Conservation (phyloP, 2,329 filamentous ascomycete genomes). For the Arthrinium phaeospermum region DNA sequence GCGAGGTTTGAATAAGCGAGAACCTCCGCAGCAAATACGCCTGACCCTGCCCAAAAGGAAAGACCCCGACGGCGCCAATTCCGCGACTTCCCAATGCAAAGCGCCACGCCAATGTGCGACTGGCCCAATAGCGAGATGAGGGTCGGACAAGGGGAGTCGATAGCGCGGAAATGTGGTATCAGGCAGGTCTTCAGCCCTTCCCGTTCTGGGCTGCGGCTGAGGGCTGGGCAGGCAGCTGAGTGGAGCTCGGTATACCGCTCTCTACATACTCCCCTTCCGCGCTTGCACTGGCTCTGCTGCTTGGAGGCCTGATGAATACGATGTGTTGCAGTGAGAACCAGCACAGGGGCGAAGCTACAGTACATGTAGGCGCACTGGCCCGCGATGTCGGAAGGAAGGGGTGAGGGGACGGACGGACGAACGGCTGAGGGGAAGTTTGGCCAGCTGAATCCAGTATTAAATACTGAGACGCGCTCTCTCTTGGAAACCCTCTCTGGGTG, state of each 20-base stretch:
- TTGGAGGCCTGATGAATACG: not conserved
- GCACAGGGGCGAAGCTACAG: not conserved
- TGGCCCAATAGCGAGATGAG: slow-evolving; percentile 4
- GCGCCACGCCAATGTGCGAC: not conserved
- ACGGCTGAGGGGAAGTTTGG: not conserved
- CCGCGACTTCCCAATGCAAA: not conserved
- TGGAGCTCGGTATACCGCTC: not conserved
- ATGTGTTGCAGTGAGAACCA: not conserved
- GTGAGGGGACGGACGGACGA: not conserved
- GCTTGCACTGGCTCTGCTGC: not conserved
- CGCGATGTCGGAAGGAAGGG: not conserved
- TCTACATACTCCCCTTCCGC: not conserved
- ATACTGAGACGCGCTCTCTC: not conserved
- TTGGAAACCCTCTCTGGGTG: not conserved
- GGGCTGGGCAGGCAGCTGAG: slow-evolving; percentile 12
- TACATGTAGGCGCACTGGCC: not conserved
- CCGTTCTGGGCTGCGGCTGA: slow-evolving; percentile 9
- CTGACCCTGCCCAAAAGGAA: slow-evolving; percentile 1
- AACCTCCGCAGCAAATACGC: not conserved
- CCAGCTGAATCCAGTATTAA: not conserved
- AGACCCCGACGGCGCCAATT: not conserved
- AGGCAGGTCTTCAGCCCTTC: slow-evolving; percentile 11
- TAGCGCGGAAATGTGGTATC: slow-evolving; percentile 9
- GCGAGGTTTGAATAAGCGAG: not conserved
- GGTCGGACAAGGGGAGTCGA: slow-evolving; percentile 12